Base-by-base conservation (phyloP, 208 protist species). In the Porcisia deanei region DNA sequence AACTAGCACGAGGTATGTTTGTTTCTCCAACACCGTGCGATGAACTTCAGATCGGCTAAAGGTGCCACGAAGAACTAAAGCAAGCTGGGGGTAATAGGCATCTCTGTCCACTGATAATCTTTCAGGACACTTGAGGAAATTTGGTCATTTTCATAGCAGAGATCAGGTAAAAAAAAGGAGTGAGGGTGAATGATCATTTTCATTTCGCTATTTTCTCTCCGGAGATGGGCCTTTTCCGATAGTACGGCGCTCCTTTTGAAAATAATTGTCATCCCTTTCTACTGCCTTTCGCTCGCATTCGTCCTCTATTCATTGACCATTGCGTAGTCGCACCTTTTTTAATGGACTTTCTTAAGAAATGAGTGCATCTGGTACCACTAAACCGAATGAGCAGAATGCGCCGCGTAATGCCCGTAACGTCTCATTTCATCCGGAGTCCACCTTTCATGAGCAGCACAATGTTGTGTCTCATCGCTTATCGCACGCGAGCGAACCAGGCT, bases 401-500 rank as follows among this genome's bases (percentile, higher is more conserved):
- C 8, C 41, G 65, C 75, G 52, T 7, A 43, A 53, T 54, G 1
- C 20, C 8, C 57, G 53, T 1, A 76, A 47, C 0, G 77, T 76
- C 16, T 73, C 77, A 5, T 81, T 81, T 54, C 77, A 81, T 52
- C 77, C 77, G 8, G 71, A 73, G 43, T 72, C 71, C 0, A 67
- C 63, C 0, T 73, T 76, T 54, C 61, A 71, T 60, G 47, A 30
- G 14, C 66, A 77, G 52, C 78, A 77, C 66, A 52, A 57, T 16
- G 71, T 54, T 1, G 58, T 66, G 7, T 64, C 78, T 9, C 78
- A 63, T 45, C 73, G 66, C 3, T n/a, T 68, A 4, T 75, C 57
- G 7, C 72, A 76, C 58, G 10, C 57, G 1, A 87, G 79, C 47
- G 87, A 91, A 30, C 75, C 77, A 53, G 75, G 64, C n/a, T 91